Evolutionary conservation across 768 basidiomycete genomes (phyloP).

Genomic region (Amanita muscaria): DNA sequence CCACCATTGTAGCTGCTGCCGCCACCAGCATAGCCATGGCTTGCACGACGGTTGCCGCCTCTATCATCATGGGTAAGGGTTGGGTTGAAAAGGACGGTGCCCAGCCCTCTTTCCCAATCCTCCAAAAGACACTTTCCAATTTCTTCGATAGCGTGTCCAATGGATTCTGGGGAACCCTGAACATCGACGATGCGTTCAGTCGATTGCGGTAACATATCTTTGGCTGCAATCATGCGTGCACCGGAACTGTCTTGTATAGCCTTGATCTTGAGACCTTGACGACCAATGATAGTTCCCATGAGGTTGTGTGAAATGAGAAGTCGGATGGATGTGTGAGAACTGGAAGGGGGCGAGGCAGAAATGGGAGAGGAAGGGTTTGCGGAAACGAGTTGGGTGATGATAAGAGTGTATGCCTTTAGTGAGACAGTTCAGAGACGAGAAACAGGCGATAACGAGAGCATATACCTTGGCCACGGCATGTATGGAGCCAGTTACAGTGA

Average conservation of each 20-base stretch:
- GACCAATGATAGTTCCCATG: constrained; percentile 98
- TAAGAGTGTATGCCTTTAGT: constrained; percentile 84
- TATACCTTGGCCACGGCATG: constrained; percentile 87
- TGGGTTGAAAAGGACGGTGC: constrained; percentile 94
- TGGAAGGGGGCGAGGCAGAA: constrained; percentile 59
- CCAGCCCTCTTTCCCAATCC: constrained; percentile 91
- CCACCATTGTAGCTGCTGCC: constrained; percentile 37
- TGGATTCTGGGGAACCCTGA: constrained; percentile 86
- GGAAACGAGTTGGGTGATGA: constrained; percentile 83
- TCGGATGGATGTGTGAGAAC: constrained; percentile 81
- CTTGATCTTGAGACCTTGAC: constrained; percentile 95
- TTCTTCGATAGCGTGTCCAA: constrained; percentile 89
- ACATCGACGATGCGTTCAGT: constrained; percentile 99
- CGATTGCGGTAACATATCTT: constrained; percentile 98
- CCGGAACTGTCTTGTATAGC: constrained; percentile 95
- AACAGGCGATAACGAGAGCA: constrained; percentile 8
- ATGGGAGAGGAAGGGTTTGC: constrained; percentile 68
- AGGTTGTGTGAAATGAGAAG: constrained; percentile 98
- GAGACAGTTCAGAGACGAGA: constrained; percentile 12
- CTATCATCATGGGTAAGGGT: constrained; percentile 69
- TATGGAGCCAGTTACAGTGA: constrained; percentile 87
- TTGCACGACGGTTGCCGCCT: constrained; percentile 36
- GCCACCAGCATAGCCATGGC: constrained; percentile 39
- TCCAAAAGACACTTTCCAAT: constrained; percentile 93
- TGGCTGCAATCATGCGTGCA: constrained; percentile 96